Evolutionary conservation across 2,329 filamentous ascomycete genomes (phyloP), one percentile per base, ranked within the genome.

Genomic region (Chaetomiaceae sp.): DNA sequence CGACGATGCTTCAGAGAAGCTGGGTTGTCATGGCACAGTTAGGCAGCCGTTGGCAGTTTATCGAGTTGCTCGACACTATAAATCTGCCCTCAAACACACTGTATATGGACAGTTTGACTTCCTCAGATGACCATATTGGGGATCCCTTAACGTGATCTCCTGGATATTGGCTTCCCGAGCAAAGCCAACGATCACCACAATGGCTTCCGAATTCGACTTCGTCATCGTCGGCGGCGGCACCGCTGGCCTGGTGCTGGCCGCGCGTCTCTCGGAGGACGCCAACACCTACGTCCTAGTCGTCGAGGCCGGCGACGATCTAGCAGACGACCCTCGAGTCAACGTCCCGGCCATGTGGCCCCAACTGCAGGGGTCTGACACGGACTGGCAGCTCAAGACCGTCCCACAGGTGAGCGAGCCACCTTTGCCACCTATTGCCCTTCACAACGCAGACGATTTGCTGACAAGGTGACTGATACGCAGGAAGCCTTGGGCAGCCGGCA

Each of bases 201-300:
- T 50, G 48, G 11, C 30, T n/a, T 7, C 40, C 16, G 25, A 36
- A 11, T 51, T 50, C n/a, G 73, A 77, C 61, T 75, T 73, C 58
- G 60, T 76, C 55, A 66, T 77, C 42, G 72, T 75, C 14, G 41
- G 49, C n/a, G 42, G 49, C 27, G 49, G 42, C 20, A 46, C 48
- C 27, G 49, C 49, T 34, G 74, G 75, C 21, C 71, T 75, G 52
- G 69, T 73, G 3, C 66, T 77, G 53, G 75, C 73, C 14, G 66
- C 67, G 43, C 69, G 74, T 34, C 66, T 77, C 7, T 67, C 63
- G n/a, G 69, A 73, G 54, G 64, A 69, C 53, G 58, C 63, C 16
- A 43, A 65, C n/a, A 57, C 65, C 25, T 59, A 61, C 10, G 67
- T 75, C 16, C 60, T 72, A 5, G 66, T 74, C n/a, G 55, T 73